These are phyloP conservation scores for Corynascus novoguineensis DNA, from an alignment of 495 filamentous ascomycete species.

Conservation along the genomic window DNA sequence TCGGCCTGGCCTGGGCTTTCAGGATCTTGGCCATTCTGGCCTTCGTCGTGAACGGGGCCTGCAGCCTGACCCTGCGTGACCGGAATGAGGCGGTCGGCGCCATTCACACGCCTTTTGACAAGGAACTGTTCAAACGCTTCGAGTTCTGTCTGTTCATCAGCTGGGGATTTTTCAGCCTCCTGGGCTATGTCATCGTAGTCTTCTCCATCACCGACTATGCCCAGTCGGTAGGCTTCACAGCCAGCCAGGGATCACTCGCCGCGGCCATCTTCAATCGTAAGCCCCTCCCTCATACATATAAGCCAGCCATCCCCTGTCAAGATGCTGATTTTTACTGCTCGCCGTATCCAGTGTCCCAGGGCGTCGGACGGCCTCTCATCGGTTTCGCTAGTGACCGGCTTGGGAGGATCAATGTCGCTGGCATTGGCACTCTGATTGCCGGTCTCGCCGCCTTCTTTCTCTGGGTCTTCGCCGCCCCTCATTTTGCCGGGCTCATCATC, in stretches of 20 bases:
- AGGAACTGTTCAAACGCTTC: conserved; percentile 52
- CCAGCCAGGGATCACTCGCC: conserved; percentile 62
- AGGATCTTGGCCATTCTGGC: conserved; percentile 59
- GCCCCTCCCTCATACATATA: conserved; percentile 10
- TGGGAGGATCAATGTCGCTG: conserved; percentile 65
- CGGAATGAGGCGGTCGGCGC: conserved; percentile 64
- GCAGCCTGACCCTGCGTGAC: conserved; percentile 56
- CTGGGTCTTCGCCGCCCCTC: conserved; percentile 61
- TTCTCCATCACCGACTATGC: conserved; percentile 71
- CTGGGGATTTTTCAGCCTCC: conserved; percentile 65
- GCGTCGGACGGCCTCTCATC: conserved; percentile 53
- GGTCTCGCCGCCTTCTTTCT: conserved; percentile 59
- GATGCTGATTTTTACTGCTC: background rate
- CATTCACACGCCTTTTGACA: conserved; percentile 58
- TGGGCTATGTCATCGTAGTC: conserved; percentile 66
- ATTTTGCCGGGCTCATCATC: conserved; percentile 61
- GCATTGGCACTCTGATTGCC: conserved; percentile 52
- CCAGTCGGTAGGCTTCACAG: conserved; percentile 53
- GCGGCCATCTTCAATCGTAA: conserved; percentile 68
- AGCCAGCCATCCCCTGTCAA: background rate
- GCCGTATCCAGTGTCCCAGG: conserved; percentile 35
- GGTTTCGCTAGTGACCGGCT: conserved; percentile 61
- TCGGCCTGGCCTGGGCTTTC: conserved; percentile 61
- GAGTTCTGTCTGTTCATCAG: conserved; percentile 60
- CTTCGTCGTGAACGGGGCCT: conserved; percentile 54